Percentiles rank a stretch among this genome's conserved stretches.
Conservation (phyloP, 2,329 filamentous ascomycete genomes). For the Dendryphion nanum region DNA sequence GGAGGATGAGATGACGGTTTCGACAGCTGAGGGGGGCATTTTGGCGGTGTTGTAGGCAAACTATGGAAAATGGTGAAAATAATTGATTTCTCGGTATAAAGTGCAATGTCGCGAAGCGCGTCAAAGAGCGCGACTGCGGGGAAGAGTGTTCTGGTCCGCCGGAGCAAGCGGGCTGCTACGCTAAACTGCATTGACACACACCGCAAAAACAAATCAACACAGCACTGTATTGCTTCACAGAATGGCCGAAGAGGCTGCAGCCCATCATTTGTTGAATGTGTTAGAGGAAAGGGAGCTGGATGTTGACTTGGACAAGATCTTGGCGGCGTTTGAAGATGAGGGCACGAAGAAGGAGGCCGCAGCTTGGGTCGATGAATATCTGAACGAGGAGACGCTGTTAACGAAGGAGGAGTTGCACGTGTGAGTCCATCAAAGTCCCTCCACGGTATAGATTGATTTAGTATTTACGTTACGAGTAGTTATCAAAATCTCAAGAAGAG, state of each 20-base stretch:
- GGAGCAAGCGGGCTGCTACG: neutral
- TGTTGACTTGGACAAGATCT: constrained; percentile 47
- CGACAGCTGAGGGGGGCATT: constrained; percentile 29
- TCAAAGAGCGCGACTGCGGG: constrained; percentile 31
- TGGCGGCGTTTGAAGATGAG: constrained; percentile 47
- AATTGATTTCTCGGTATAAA: constrained; percentile 1
- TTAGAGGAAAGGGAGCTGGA: constrained; percentile 46
- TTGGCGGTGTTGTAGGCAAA: constrained; percentile 3
- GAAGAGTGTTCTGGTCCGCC: constrained; percentile 16
- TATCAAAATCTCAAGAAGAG: constrained; percentile 35
- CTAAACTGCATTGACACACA: neutral
- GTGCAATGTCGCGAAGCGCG: constrained; percentile 18
- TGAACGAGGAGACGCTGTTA: constrained; percentile 47
- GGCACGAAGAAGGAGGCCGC: constrained; percentile 41
- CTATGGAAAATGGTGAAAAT: constrained; percentile 1
- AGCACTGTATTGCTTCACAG: too few species aligned
- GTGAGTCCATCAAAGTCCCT: too few species aligned
- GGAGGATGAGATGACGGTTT: constrained; percentile 21
- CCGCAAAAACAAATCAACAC: constrained; percentile 12
- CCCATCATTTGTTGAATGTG: constrained; percentile 44
- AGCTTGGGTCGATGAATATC: constrained; percentile 49
- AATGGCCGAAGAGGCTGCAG: constrained; percentile 37
- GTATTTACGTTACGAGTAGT: too few species aligned
- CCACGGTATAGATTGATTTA: constrained; percentile 2
- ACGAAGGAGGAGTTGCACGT: constrained; percentile 50